Evolutionary conservation across 1,139 yeast genomes (phyloP), one percentile per base, ranked within the genome.

Genomic region (Suhomyces ambrosiae): DNA sequence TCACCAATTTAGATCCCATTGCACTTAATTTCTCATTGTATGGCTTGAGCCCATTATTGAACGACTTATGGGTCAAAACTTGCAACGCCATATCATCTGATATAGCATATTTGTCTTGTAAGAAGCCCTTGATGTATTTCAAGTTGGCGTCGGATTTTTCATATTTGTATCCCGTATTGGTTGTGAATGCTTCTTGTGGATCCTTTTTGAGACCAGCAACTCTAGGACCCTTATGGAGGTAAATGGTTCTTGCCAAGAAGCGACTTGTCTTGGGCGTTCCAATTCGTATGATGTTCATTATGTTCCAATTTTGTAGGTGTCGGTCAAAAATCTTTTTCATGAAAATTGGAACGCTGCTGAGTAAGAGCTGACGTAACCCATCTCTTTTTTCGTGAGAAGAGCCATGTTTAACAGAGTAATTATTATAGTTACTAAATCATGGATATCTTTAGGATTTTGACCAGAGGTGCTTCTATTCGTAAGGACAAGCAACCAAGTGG

Each of bases 1-100:
- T 80, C 48, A 87, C 65, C 50, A 85, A 69, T 57, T 85, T 86
- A 27, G 78, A 65, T n/a, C 97, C 97, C 63, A 87, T 67, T 35
- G 83, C 76, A 17, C 87, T 74, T 52, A 90, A 70, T 60, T 85
- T 86, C 57, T 88, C 96, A 62, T 90, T 90, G 62, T 84, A 87
- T 13, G 97, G 96, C 53, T 82, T 81, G 45, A 78, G 71, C 11
- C 96, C 97, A 63, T 87, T 94, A 7, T 95, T 95, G 71, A 89
- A 90, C 27, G 96, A 86, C 65, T 90, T 90, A 65, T 90, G 97
- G 9, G 97, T 89, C 53, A 89, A 67, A 23, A 86, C 80, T 64
- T 90, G 97, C 44, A 88, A 66, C 25, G 85, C 69, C 42, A 86
- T 51, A 18, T 76, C 76, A 42, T 76, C 76, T 16, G 81, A 74